Evolutionary conservation across 139 green algal species (phyloP), one percentile per base, ranked within the genome.

Genomic region (Chlamydomonas incerta): DNA sequence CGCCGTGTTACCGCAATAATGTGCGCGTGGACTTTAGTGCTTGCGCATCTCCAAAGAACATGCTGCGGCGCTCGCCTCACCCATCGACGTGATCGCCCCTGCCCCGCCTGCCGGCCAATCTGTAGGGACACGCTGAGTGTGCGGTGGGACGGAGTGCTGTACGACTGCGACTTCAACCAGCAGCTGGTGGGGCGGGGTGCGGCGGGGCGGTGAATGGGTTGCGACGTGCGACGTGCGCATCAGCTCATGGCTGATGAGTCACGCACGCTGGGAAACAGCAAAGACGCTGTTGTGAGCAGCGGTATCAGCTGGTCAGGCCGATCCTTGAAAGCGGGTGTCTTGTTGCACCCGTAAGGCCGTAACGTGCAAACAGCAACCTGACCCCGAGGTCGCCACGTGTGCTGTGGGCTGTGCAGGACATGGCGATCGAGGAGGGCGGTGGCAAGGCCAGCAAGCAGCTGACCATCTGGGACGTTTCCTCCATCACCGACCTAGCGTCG

Each of bases 111-210:
- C 24, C 10, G n/a, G n/a, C 10, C 62, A 2, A 6, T 68, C 14
- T 68, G 24, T 90, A 86, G 93, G 20, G 88, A 98, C 84, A 97
- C 96, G 0, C 83, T 99, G 29, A 95, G 75, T 57, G 96, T 99
- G 9, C 87, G 91, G 11, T 99, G 95, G 95, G 97, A 99, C 82
- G 97, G 97, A 34, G 46, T 85, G 83, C 3, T 99, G 34, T 99
- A 95, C 73, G 97, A 99, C 91, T 99, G 97, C 89, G 97, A 99
- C 82, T 99, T 99, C 91, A 99, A 99, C 91, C 97, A 99, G 94
- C 97, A 99, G 93, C 91, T 99, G 60, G 96, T 50, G 41, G 41
- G 41, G 94, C 34, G 90, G n/a, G n/a, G n/a, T n/a, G n/a, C n/a
- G n/a, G n/a, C n/a, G n/a, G n/a, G n/a, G n/a, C n/a, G n/a, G n/a